Conservation (phyloP, 805 yeast species). For the Kuraishia floccosa region DNA sequence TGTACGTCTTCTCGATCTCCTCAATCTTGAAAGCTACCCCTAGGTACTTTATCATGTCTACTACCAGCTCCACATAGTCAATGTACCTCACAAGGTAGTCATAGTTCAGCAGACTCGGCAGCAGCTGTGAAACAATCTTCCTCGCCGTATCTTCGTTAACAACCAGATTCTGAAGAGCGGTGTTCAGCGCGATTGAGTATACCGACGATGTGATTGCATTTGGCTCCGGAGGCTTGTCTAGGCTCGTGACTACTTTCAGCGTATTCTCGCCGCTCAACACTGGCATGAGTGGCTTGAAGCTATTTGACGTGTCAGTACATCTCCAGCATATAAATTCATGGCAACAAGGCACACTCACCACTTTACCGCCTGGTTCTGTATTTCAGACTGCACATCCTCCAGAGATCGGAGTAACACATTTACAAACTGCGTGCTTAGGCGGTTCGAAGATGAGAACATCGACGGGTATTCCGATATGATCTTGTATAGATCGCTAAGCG, state of each 20-base stretch:
- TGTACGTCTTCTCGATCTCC: conserved; percentile 12
- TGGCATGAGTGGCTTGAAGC: conserved; percentile 21
- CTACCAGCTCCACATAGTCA: conserved; percentile 51
- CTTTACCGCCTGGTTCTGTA: conserved; percentile 63
- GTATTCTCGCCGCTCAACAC: conserved; percentile 20
- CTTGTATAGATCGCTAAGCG: conserved; percentile 59
- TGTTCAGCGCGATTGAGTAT: conserved; percentile 40
- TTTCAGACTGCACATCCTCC: conserved; percentile 57
- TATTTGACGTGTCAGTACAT: neutral
- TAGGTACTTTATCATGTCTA: conserved; percentile 40
- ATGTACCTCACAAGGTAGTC: conserved; percentile 18
- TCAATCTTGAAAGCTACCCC: conserved; percentile 14
- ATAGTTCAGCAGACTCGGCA: conserved; percentile 24
- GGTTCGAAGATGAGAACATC: conserved; percentile 6
- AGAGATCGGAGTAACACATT: conserved; percentile 13
- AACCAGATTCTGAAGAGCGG: conserved; percentile 21
- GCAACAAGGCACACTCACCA: conserved; percentile 16
- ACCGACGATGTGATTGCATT: conserved; percentile 38
- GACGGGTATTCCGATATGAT: conserved; percentile 11
- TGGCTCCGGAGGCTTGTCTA: no score
- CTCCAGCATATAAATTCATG: no score
- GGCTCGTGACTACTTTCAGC: no score
- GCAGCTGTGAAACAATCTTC: conserved; percentile 21
- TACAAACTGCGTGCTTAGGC: conserved; percentile 2
- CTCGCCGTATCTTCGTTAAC: conserved; percentile 9